Conservation (phyloP, 148 eudicot species). For the Simmondsia chinensis region DNA sequence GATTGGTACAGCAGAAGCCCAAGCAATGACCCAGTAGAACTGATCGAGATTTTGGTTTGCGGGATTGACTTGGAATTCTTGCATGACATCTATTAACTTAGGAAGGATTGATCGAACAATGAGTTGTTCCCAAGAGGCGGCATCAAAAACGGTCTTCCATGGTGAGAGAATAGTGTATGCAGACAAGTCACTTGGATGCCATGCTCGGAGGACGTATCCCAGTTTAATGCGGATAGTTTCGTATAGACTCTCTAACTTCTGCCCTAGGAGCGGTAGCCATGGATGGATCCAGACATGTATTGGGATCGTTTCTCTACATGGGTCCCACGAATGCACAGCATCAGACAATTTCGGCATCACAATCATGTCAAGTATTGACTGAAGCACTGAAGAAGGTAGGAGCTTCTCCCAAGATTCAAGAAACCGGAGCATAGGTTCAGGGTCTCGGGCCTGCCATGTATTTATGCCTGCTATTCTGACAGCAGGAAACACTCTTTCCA, state of each 20-base stretch:
- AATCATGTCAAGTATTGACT: conserved; percentile 38
- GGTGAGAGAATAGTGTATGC: conserved; percentile 40
- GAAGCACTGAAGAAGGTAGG: conserved; percentile 34
- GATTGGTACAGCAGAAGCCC: conserved; percentile 43
- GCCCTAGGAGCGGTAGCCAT: conserved; percentile 52
- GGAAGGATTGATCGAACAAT: conserved; percentile 49
- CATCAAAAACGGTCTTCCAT: conserved; percentile 57
- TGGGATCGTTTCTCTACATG: conserved; percentile 47
- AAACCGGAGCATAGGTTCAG: conserved; percentile 55
- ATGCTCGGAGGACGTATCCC: conserved; percentile 47
- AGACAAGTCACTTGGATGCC: conserved; percentile 60
- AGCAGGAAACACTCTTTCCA: conserved; percentile 67
- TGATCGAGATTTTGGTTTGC: conserved; percentile 44
- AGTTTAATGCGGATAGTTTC: conserved; percentile 37
- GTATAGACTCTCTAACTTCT: conserved; percentile 33
- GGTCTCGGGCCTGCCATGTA: conserved; percentile 61
- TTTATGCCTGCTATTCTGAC: conserved; percentile 53
- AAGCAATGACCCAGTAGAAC: conserved; percentile 40
- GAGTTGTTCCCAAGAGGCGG: conserved; percentile 51
- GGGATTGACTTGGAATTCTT: conserved; percentile 47
- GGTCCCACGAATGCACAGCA: conserved; percentile 69
- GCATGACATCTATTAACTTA: conserved; percentile 38
- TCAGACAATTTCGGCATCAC: no score
- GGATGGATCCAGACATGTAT: conserved; percentile 65
- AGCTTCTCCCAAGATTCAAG: conserved; percentile 58